Conservation (phyloP, 2,329 filamentous ascomycete genomes). For the Tricladium varicosporioides region DNA sequence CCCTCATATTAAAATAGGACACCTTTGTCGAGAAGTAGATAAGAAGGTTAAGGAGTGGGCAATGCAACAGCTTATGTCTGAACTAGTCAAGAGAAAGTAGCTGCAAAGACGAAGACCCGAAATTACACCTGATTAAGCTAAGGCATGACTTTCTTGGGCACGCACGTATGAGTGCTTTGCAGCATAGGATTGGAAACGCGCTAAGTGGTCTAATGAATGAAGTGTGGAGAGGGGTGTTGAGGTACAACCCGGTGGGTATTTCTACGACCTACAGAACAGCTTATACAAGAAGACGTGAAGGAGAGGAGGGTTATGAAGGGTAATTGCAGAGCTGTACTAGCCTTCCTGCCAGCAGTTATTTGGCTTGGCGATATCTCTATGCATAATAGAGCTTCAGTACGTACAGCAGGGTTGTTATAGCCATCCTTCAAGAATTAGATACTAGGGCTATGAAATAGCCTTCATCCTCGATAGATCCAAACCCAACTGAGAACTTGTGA, state of each 20-base stretch:
- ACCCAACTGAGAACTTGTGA: slow-evolving; percentile 11
- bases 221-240: background rate
- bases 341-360: background rate
- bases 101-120: background rate
- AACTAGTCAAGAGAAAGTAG: background rate
- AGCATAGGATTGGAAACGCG: background rate
- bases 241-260: background rate
- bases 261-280: background rate
- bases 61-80: background rate
- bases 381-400: background rate
- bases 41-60: background rate
- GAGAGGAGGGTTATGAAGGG: background rate
- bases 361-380: background rate
- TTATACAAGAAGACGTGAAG: background rate
- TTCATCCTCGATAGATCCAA: slow-evolving; percentile 9
- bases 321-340: background rate
- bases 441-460: slow-evolving; percentile 5
- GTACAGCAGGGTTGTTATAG: background rate
- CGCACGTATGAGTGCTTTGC: background rate
- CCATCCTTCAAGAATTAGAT: background rate
- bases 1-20: background rate
- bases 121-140: background rate
- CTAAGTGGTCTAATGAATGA: background rate
- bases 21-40: background rate
- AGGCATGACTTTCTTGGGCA: background rate